These are phyloP conservation scores for apple (Malus domestica) DNA, from an alignment of 306 rosid genomes.

Conservation along the genomic window ASM211411v1 NC_041802.1:15414501-15415000, in stretches of 20 bases:
- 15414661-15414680: conserved; percentile 18
- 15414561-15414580: conserved; percentile 2
- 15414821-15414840: not conserved
- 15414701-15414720: not conserved
- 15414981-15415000: not conserved
- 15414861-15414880: no score
- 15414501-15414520: conserved; percentile 20
- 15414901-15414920: no score
- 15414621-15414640: conserved; percentile 1
- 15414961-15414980: no score
- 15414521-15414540: conserved; percentile 21
- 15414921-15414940: no score
- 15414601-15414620: not conserved
- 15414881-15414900: no score
- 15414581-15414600: conserved; percentile 20
- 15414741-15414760: not conserved
- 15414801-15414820: not conserved
- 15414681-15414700: not conserved
- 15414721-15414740: not conserved
- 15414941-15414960: not conserved
- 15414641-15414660: conserved; percentile 13
- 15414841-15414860: not conserved
- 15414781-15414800: not conserved
- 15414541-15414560: not conserved
- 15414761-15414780: not conserved